Base-by-base conservation (phyloP, 768 basidiomycete genomes). In the Lyophyllum atratum region DNA sequence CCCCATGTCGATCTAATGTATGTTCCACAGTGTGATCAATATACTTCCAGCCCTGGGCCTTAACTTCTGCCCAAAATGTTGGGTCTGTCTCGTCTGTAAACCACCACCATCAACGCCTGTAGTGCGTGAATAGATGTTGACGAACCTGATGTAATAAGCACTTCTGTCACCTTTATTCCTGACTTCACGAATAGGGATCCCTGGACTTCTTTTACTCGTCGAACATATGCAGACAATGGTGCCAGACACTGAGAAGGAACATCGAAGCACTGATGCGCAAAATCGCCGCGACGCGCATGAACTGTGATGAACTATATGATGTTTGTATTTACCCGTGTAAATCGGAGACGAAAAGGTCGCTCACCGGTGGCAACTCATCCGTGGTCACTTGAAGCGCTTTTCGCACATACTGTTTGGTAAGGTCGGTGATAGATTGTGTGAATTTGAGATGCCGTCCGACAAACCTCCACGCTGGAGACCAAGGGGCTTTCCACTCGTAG, bases 241-340 rank as follows among this genome's bases (percentile, higher is more conserved):
- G 74, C 69, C 45, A 76, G 73, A 56, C 81, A 82, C 42, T 72
- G 61, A 14, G 72, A 66, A 19, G 63, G 44, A 17, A 69, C 63
- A 31, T 72, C 68, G 53, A 66, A 71, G 52, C 72, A 74, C 19
- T 64, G 64, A 24, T 62, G 57, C 9, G 46, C 67, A 64, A 83
- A 82, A 60, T 82, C 81, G 4, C 76, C 76, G 6, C 75, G 75
- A 24, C 82, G 76, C 24, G 76, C 68, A 59, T 83, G 82, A 15
- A 83, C 68, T 6, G 78, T 70, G 58, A 83, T 80, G 56, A 76
- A 71, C 75, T 76, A 45, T n/a, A 40, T 44, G 29, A 24, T 11
- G 31, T 45, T 34, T 46, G 39, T 9, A 24, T 59, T 43, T 45
- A 26, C 22, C 19, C 24, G 47, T 56, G 33, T 15, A 17, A 15